Base-by-base conservation (phyloP, 2,329 filamentous ascomycete species). In the Harringtonia lauricola region DNA sequence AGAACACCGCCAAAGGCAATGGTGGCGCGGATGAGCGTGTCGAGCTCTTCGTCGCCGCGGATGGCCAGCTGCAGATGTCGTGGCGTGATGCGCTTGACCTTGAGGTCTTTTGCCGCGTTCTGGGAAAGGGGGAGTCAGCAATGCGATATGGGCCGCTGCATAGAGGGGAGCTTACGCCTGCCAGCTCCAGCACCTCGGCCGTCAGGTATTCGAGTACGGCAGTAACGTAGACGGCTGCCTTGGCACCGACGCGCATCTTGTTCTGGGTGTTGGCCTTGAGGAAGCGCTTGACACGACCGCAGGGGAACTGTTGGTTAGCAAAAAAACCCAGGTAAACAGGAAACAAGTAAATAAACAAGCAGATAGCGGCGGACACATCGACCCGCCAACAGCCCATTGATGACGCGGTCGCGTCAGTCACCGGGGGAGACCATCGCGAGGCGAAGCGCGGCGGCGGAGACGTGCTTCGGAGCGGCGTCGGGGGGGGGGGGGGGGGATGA, bases 251-350 rank as follows among this genome's bases (percentile, higher is more conserved):
- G 68, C 92, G 90, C 86, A 95, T 96, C 76, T 96, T 96, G 71
- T 95, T 94, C 64, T 96, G 92, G 40, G 92, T 96, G 71, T 95
- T 95, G 67, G 87, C 88, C 79, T 96, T 95, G 63, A 98, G 76
- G 73, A 96, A 96, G 72, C 92, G 89, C 84, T 98, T 98, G 68
- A 98, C 92, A 83, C 92, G 92, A 70, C 92, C 92, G 65, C 92
- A 98, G 49, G 92, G 92, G 66, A 98, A 98, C 92, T 98, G 62
- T 51, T 43, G 24, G 24, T 26, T 26, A 26, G 24, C 24, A 10
- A 26, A 10, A 10, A 6, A 10, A 26, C 24, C 6, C n/a, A 10
- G 7, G 24, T 26, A 26, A 26, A 26, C 24, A 26, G 24, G n/a
- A n/a, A n/a, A n/a, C n/a, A n/a, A 42, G 45, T 41, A 47, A 49